Conservation (phyloP, 1,284 basidiomycete species). For the Jaminaea rosea region DNA sequence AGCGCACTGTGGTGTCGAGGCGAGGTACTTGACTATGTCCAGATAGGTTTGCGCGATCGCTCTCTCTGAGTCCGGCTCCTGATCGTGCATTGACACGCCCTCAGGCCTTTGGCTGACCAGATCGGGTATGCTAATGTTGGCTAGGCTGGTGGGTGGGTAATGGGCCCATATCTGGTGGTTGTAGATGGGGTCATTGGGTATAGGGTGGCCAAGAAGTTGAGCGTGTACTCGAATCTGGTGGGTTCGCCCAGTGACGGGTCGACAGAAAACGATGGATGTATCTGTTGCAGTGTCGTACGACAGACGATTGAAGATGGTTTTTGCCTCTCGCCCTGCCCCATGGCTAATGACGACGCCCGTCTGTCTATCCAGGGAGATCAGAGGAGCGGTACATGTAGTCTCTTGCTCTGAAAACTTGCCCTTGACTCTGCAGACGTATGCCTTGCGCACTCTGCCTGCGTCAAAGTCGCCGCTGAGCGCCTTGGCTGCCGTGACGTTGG, state of each 20-base stretch:
- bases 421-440: constrained; percentile 26
- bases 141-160: constrained; percentile 19
- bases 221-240: constrained; percentile 94
- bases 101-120: too few relatives aligned
- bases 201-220: constrained; percentile 85
- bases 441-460: constrained; percentile 62
- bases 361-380: constrained; percentile 86
- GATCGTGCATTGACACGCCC: neutral
- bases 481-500: constrained; percentile 64
- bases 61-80: neutral
- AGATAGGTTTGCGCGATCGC: neutral
- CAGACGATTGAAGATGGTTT: constrained; percentile 78
- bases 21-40: neutral
- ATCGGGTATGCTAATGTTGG: neutral
- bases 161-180: constrained; percentile 40
- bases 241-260: constrained; percentile 60
- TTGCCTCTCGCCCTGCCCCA: constrained; percentile 53
- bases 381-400: constrained; percentile 70
- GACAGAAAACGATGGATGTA: constrained; percentile 82
- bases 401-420: constrained; percentile 69
- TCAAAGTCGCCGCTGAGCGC: constrained; percentile 52
- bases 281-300: constrained; percentile 73
- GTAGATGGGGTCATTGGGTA: constrained; percentile 56
- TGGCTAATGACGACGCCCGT: constrained; percentile 84
- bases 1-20: neutral